Conservation (phyloP, 2,329 filamentous ascomycete species). For the Acrocalymma vagum region DNA sequence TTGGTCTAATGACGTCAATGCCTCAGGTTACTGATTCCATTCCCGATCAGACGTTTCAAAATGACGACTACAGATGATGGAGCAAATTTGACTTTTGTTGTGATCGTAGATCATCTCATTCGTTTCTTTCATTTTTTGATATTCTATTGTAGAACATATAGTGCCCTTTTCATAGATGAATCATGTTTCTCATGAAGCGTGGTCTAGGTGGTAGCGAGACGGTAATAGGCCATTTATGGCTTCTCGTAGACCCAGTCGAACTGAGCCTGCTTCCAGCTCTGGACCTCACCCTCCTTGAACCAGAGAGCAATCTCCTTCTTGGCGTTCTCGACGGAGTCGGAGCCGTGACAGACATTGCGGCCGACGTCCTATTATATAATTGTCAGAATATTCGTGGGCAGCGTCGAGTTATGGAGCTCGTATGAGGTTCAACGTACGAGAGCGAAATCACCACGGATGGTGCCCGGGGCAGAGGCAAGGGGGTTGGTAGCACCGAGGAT, state of each 20-base stretch:
- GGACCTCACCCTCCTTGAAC: conserved; percentile 90
- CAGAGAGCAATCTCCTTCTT: conserved; percentile 99
- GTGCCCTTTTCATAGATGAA: neutral
- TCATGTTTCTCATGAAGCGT: too few relatives aligned
- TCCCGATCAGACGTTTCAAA: too few relatives aligned
- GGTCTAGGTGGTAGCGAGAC: too few relatives aligned
- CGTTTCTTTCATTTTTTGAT: neutral
- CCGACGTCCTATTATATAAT: conserved; percentile 71
- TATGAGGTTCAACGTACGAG: conserved; percentile 63
- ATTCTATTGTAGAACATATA: neutral
- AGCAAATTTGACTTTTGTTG: neutral
- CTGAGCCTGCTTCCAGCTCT: conserved; percentile 84
- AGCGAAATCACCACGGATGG: conserved; percentile 95
- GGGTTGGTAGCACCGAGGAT: conserved; percentile 99
- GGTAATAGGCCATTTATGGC: conserved; percentile 43
- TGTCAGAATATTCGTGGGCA: too few relatives aligned
- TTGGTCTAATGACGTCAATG: too few relatives aligned
- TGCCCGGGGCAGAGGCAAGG: conserved; percentile 90
- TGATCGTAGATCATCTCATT: neutral
- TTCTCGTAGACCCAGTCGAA: conserved; percentile 99
- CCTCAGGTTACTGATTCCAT: too few relatives aligned
- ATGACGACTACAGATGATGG: too few relatives aligned
- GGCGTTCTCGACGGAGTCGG: conserved; percentile 97
- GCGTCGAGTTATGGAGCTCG: too few relatives aligned
- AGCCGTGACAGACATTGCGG: conserved; percentile 99